Evolutionary conservation across 179 eudicot genomes (phyloP), one percentile per base, ranked within the genome.

Genomic region (Beta corolliflora): DNA sequence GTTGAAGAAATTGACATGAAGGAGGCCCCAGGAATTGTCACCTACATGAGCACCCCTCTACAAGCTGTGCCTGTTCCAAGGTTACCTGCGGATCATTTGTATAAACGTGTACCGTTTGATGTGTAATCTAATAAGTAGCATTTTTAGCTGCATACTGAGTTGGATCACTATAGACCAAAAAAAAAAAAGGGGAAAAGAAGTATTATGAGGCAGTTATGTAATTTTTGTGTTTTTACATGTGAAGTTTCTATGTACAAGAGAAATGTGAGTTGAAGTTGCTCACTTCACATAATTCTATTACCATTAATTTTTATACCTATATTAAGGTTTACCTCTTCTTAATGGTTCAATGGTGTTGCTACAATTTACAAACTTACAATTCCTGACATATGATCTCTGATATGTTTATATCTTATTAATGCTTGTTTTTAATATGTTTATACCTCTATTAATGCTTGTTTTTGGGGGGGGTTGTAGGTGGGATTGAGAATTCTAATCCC

Each of bases 21-120:
- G 12, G 98, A 92, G 85, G 86, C 81, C 63, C 94, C 97, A 0
- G 94, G 97, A 59, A 74, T 90, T 65, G 92, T 91, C 5, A 88
- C 91, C 56, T 94, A 87, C 81, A 92, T 92, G 97, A 84, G 77
- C 52, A 86, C 79, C 52, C 93, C 94, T 44, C 75, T 94, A 58
- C 87, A 89, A 69, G 94, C 92, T 0, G 78, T 89, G 50, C 84
- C 91, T n/a, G 81, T 86, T 64, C 98, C 98, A 59, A 90, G 98
- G 85, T 83, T 92, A 80, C 89, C 94, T 21, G 79, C 84, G 5
- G 84, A 89, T 15, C 48, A 73, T 13, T 79, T 93, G 84, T 93
- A 86, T 80, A 89, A 87, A 82, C 94, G 93, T 13, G 85, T 88
- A 56, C 82, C 89, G 23, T 86, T 61, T n/a, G 90, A 89, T 31